Conservation (phyloP, 352 stramenopile genomes). For the Pythium volutum region DNA sequence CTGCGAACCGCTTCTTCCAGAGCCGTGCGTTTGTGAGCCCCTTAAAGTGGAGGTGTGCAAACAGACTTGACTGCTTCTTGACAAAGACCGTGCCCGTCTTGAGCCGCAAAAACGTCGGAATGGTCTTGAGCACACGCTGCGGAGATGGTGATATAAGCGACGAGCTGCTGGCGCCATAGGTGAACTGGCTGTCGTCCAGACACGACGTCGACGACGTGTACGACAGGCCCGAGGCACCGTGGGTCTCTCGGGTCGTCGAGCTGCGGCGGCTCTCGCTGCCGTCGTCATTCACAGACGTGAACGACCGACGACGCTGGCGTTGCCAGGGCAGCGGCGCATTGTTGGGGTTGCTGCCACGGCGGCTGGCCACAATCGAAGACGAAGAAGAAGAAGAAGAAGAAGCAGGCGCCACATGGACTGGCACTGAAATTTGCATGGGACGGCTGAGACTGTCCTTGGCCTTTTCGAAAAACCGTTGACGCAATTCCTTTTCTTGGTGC, state of each 20-base stretch:
- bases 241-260: constrained; percentile 1
- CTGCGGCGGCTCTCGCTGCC: constrained; percentile 1
- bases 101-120: constrained; percentile 49
- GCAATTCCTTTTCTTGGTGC: constrained; percentile 71
- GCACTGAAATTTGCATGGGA: constrained; percentile 33
- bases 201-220: constrained; percentile 8
- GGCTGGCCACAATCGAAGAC: background rate
- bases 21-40: constrained; percentile 50
- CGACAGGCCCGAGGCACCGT: constrained; percentile 8
- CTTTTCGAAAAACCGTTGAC: constrained; percentile 76
- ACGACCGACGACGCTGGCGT: constrained; percentile 30
- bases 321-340: constrained; percentile 14
- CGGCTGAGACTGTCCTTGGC: constrained; percentile 55
- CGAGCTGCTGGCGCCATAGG: constrained; percentile 5
- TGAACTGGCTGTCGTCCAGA: constrained; percentile 15
- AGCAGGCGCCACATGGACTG: background rate
- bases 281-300: constrained; percentile 33
- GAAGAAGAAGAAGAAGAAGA: too few species aligned
- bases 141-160: background rate
- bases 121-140: constrained; percentile 13
- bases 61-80: constrained; percentile 78
- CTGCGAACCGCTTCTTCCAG: constrained; percentile 84
- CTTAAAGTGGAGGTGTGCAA: constrained; percentile 72
- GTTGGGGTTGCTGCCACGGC: constrained; percentile 26
- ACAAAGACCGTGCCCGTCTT: constrained; percentile 72